Conservation (phyloP, 1,284 basidiomycete species). For the Trichosporon faecale region DNA sequence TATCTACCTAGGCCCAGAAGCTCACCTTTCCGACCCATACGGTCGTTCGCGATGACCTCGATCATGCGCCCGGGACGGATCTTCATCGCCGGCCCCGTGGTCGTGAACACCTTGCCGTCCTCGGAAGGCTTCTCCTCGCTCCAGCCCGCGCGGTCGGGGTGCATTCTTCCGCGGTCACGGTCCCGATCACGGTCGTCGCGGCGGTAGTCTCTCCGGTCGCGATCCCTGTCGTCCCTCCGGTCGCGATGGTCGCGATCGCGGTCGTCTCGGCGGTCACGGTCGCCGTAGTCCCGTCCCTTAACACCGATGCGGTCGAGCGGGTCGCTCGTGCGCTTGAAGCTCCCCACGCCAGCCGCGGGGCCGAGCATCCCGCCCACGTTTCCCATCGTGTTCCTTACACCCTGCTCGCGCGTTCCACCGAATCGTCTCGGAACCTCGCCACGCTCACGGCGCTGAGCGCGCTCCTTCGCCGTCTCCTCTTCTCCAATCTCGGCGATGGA, state of each 20-base stretch:
- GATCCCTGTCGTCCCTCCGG: slow-evolving; percentile 14
- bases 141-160: not conserved
- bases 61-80: slow-evolving; percentile 50
- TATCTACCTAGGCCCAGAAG: not conserved
- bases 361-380: slow-evolving; percentile 22
- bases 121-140: slow-evolving; percentile 11
- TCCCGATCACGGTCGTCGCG: slow-evolving; percentile 17
- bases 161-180: slow-evolving; percentile 19
- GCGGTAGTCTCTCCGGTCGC: slow-evolving; percentile 17
- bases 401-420: slow-evolving; percentile 46
- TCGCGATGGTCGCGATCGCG: slow-evolving; percentile 22
- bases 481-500: slow-evolving; percentile 19
- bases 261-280: slow-evolving; percentile 20
- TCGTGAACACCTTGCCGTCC: slow-evolving; percentile 15
- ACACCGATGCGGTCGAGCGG: slow-evolving; percentile 42
- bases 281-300: slow-evolving; percentile 13
- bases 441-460: slow-evolving; percentile 38
- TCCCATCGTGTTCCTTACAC: slow-evolving; percentile 48
- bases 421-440: slow-evolving; percentile 46
- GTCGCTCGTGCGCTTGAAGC: slow-evolving; percentile 36
- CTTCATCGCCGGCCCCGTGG: slow-evolving; percentile 14
- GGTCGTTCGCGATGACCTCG: slow-evolving; percentile 94
- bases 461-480: slow-evolving; percentile 38
- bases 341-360: slow-evolving; percentile 32
- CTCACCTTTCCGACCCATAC: slow-evolving; percentile 89